Evolutionary conservation across 164 flowering plant genomes (phyloP), one percentile per base, ranked within the genome.

Genomic region (Berberis thunbergii): DNA sequence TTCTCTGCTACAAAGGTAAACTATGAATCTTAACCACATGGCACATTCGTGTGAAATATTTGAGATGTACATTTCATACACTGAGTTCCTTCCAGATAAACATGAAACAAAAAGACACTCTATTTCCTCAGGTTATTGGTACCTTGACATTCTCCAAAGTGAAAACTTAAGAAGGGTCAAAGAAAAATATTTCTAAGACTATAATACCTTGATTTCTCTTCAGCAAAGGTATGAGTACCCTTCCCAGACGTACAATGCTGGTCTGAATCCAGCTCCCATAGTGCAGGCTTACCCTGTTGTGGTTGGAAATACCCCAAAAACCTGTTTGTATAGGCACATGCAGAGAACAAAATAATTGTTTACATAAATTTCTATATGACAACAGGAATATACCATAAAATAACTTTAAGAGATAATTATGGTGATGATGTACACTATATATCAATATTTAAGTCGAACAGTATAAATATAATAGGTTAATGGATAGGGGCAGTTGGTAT

Each of bases 291-390:
- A 54, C 83, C 96, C 67, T 64, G 80, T 71, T 84, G 89, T 56
- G 99, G 99, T 72, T 83, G 94, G 70, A 84, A 85, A 74, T 95
- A 77, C 4, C 99, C 99, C 76, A 95, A 66, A 72, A 95, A 95
- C 72, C 97, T 91, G 86, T 70, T 64, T 68, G 45, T 38, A 55
- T 45, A 11, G 13, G n/a, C n/a, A 52, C 26, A 26, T 26, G n/a
- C n/a, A 26, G 26, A 26, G 54, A 12, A 52, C 3, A 52, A 4
- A 52, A 52, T 4, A 7, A 52, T 52, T 52, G n/a, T 3, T 10
- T 52, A 52, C 4, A 52, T 10, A 12, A 52, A 4, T 6, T 6
- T 7, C n/a, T 4, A 10, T 10, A 52, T 10, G n/a, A 52, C n/a
- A 52, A 52, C 50, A 48, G 7, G 10, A 11, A 48, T 1, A 6